Percentiles rank a stretch among this genome's conserved stretches.
Evolutionary conservation across 306 rosid species (phyloP).

Genomic region (Cicer arietinum): DNA sequence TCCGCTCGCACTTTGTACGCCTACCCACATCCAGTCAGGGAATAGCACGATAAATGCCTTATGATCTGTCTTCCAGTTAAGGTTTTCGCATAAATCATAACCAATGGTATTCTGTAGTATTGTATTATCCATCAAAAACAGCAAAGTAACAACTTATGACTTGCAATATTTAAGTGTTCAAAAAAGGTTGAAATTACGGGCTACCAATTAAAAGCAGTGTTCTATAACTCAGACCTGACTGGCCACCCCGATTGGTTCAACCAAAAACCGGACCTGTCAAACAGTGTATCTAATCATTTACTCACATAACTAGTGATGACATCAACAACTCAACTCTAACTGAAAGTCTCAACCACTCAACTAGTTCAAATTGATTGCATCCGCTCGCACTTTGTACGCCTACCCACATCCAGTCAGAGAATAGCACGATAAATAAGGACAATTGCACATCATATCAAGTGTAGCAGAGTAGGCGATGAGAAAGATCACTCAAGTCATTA

Average conservation of each 20-base stretch:
- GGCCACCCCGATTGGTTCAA: neutral
- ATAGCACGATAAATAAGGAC: neutral
- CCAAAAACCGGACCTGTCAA: neutral
- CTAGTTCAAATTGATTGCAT: neutral
- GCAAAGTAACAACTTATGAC: neutral
- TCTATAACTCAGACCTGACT: neutral
- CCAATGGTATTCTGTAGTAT: neutral
- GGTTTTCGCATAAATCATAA: conserved; percentile 31
- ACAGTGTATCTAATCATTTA: neutral
- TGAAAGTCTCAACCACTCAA: neutral
- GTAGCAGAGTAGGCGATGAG: neutral
- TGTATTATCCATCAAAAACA: conserved; percentile 18
- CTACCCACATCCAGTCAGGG: neutral
- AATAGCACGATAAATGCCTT: neutral
- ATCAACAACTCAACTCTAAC: neutral
- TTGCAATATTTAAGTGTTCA: neutral
- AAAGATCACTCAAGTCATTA: neutral
- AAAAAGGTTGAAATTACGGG: neutral
- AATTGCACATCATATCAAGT: neutral
- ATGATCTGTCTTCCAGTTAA: neutral
- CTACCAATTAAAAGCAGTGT: neutral
- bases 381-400: neutral
- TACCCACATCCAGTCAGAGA: neutral
- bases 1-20: neutral
- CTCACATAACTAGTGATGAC: neutral